Evolutionary conservation across 1,284 basidiomycete genomes (phyloP).

Genomic region (Moesziomyces antarcticus): DNA sequence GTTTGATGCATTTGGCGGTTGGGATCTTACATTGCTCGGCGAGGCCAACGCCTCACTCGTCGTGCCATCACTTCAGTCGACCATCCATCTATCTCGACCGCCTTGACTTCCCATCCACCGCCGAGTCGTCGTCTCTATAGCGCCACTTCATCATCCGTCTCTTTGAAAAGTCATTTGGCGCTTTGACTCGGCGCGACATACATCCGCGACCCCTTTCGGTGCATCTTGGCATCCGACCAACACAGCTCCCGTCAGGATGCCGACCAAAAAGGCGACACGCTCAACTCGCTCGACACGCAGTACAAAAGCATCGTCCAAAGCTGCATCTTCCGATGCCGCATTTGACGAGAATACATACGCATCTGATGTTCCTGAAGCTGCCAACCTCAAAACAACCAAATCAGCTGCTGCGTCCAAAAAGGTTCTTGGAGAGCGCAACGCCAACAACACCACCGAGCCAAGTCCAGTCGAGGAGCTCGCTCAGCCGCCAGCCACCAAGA

Average conservation of each 20-base stretch:
- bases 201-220: neutral
- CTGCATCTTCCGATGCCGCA: slow-evolving; percentile 20
- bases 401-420: slow-evolving; percentile 11
- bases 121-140: too few species aligned
- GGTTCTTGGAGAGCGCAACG: slow-evolving; percentile 37
- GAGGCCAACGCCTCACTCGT: neutral
- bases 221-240: neutral
- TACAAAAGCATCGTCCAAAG: slow-evolving; percentile 31
- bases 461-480: slow-evolving; percentile 10
- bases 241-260: slow-evolving; percentile 16
- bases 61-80: neutral
- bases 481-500: slow-evolving; percentile 8
- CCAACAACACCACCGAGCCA: slow-evolving; percentile 8
- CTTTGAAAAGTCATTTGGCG: too few species aligned
- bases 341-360: slow-evolving; percentile 29
- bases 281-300: slow-evolving; percentile 32
- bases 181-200: too few species aligned
- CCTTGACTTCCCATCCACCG: too few species aligned
- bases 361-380: neutral
- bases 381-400: slow-evolving; percentile 17
- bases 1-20: slow-evolving; percentile 1
- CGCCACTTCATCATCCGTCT: too few species aligned
- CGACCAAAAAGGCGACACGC: slow-evolving; percentile 35
- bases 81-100: neutral
- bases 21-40: slow-evolving; percentile 5